phyloP scores from a whole-genome alignment of 2,329 filamentous ascomycete species.

The Kalmusia sp. region DNA sequence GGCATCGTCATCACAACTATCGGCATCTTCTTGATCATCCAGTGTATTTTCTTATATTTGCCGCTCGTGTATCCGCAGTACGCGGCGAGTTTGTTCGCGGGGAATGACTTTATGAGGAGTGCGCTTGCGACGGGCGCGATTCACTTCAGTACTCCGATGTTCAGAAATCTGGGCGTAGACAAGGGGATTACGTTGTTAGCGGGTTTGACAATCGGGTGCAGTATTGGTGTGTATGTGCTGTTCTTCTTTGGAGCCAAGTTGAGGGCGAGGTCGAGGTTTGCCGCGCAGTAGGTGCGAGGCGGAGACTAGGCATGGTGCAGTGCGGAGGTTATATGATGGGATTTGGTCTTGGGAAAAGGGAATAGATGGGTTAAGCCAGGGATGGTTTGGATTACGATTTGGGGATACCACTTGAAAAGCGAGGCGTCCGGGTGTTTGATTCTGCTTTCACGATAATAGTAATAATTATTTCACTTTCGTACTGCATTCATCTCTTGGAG shows the following conservation, averaged over 20 bases:
- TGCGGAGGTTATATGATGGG: no score
- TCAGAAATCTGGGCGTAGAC: conserved; percentile 65
- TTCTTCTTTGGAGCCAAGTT: conserved; percentile 54
- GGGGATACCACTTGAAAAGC: neutral
- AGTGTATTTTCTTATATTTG: conserved; percentile 67
- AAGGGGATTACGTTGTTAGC: conserved; percentile 62
- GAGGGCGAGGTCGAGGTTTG: conserved; percentile 41
- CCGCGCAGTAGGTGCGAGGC: conserved; percentile 35
- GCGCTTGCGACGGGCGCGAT: conserved; percentile 67
- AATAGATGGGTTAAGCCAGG: no score
- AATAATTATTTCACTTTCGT: neutral
- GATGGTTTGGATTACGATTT: neutral
- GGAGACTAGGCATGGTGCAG: no score
- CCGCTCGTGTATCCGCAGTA: conserved; percentile 66
- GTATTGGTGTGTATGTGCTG: conserved; percentile 66
- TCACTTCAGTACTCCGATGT: conserved; percentile 67
- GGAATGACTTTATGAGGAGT: conserved; percentile 64
- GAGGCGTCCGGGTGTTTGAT: neutral
- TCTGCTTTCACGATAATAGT: neutral
- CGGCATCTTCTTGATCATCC: conserved; percentile 51
- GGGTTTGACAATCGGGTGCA: conserved; percentile 42
- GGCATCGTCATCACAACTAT: conserved; percentile 60
- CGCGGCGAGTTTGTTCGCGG: conserved; percentile 62
- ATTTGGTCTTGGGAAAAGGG: no score
- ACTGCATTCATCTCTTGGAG: no score